Evolutionary conservation across 2,329 filamentous ascomycete genomes (phyloP).

Genomic region (Leptographium procerum): DNA sequence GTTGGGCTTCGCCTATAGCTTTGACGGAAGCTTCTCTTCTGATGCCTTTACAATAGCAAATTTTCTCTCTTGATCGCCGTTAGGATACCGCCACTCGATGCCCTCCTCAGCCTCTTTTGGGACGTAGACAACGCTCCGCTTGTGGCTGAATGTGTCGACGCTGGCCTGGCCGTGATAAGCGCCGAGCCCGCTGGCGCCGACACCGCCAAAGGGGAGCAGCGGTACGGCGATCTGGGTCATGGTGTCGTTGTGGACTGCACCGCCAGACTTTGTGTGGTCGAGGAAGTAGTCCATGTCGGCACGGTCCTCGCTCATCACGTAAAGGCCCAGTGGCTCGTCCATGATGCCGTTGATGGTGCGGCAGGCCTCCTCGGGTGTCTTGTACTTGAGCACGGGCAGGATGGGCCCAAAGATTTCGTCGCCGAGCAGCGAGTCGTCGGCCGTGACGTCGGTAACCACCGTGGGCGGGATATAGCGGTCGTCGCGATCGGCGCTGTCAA

Average conservation of each 20-base stretch:
- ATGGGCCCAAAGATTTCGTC: conserved; percentile 35
- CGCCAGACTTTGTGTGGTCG: conserved; percentile 31
- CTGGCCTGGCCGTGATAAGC: conserved; percentile 33
- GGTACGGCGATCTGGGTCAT: conserved; percentile 30
- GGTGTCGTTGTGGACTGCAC: conserved; percentile 39
- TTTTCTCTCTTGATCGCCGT: background rate
- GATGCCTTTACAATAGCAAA: background rate
- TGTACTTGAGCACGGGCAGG: conserved; percentile 25
- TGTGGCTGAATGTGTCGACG: conserved; percentile 31
- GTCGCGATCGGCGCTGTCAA: conserved; percentile 11
- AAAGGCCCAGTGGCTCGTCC: conserved; percentile 27
- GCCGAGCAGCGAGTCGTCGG: conserved; percentile 26
- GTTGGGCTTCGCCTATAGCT: background rate
- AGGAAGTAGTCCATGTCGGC: conserved; percentile 24
- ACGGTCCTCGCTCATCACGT: conserved; percentile 26
- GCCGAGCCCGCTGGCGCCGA: conserved; percentile 22
- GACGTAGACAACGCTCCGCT: conserved; percentile 24
- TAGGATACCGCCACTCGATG: background rate
- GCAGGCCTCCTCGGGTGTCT: conserved; percentile 19
- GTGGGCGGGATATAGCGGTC: conserved; percentile 24
- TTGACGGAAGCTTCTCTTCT: background rate
- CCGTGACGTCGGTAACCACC: conserved; percentile 24
- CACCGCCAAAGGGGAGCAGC: conserved; percentile 35
- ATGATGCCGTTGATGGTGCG: conserved; percentile 13
- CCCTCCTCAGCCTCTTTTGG: conserved; percentile 13